Conservation (phyloP, 2,329 filamentous ascomycete species). For the Alternaria sp. region DNA sequence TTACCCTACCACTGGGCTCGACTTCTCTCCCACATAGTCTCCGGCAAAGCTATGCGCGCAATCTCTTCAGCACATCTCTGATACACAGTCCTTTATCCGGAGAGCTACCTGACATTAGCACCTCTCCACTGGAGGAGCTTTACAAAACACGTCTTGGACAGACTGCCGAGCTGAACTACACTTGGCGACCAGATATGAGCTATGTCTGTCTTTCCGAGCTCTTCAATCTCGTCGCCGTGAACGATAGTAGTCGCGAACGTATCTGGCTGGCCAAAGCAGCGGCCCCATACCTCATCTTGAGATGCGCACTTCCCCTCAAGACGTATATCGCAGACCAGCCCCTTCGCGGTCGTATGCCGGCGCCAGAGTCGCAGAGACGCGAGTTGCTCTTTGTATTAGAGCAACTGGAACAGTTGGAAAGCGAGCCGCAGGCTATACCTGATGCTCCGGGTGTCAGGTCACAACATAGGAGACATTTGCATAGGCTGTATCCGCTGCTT, state of each 20-base stretch:
- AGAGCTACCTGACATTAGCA: slow-evolving; percentile 60
- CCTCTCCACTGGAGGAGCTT: slow-evolving; percentile 65
- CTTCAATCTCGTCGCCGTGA: slow-evolving; percentile 58
- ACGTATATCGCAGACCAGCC: slow-evolving; percentile 91
- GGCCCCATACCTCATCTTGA: slow-evolving; percentile 81
- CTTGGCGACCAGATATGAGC: slow-evolving; percentile 72
- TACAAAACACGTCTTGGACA: slow-evolving; percentile 72
- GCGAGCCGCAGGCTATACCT: slow-evolving; percentile 73
- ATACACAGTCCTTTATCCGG: slow-evolving; percentile 73
- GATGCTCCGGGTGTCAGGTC: slow-evolving; percentile 41
- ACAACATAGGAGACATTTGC: slow-evolving; percentile 71
- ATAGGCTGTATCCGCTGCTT: slow-evolving; percentile 80
- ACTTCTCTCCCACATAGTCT: slow-evolving; percentile 69
- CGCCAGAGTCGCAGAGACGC: slow-evolving; percentile 78
- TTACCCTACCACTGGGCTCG: slow-evolving; percentile 76
- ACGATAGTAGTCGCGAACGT: slow-evolving; percentile 53
- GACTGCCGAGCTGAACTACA: slow-evolving; percentile 71
- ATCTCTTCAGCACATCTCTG: slow-evolving; percentile 81
- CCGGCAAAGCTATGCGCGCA: slow-evolving; percentile 72
- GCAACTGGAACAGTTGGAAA: slow-evolving; percentile 69
- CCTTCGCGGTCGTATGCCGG: slow-evolving; percentile 83
- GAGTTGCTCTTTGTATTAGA: slow-evolving; percentile 77
- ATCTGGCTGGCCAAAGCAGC: slow-evolving; percentile 74
- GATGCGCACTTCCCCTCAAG: slow-evolving; percentile 80
- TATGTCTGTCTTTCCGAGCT: slow-evolving; percentile 84